These are phyloP conservation scores for Kodamaea plutei DNA, from an alignment of 1,139 yeast genomes.

Conservation along the genomic window DNA sequence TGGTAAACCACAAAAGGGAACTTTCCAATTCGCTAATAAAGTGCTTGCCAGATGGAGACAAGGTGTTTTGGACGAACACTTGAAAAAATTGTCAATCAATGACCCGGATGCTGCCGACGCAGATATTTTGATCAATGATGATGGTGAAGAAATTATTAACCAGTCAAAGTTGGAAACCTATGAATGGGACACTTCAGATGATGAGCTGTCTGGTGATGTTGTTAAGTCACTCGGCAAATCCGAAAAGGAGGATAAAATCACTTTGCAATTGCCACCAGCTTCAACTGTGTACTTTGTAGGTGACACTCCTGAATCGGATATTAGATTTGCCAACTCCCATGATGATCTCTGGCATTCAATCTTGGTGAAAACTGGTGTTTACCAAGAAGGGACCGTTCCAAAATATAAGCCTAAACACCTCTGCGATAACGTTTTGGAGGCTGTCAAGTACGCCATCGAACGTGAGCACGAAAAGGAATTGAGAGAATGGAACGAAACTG, in stretches of 20 bases:
- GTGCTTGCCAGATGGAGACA: constrained; percentile 74
- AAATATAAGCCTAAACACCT: constrained; percentile 73
- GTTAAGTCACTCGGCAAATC: constrained; percentile 28
- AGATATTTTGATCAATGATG: constrained; percentile 43
- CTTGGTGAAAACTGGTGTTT: constrained; percentile 83
- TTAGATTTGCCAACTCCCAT: constrained; percentile 81
- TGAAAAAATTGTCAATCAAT: constrained; percentile 48
- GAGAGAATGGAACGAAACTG: constrained; percentile 64
- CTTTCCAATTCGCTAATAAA: constrained; percentile 75
- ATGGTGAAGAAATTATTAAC: constrained; percentile 47
- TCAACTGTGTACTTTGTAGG: constrained; percentile 86
- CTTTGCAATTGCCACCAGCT: constrained; percentile 70
- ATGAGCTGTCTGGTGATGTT: constrained; percentile 26
- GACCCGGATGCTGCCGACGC: constrained; percentile 46
- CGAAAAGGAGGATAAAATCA: constrained; percentile 34
- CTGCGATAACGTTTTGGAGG: constrained; percentile 72
- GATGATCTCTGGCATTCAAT: constrained; percentile 82
- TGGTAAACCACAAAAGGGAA: constrained; percentile 84
- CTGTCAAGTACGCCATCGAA: constrained; percentile 78
- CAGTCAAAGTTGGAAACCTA: constrained; percentile 42
- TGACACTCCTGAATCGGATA: constrained; percentile 90
- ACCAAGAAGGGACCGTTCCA: constrained; percentile 74
- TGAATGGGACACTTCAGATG: constrained; percentile 27
- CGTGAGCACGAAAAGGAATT: constrained; percentile 70
- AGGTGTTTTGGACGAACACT: constrained; percentile 69